A percentile compares a stretch with the other conserved stretches of the same genome.
Conservation (phyloP, 805 yeast species). For the Wickerhamomyces chaumierensis region DNA sequence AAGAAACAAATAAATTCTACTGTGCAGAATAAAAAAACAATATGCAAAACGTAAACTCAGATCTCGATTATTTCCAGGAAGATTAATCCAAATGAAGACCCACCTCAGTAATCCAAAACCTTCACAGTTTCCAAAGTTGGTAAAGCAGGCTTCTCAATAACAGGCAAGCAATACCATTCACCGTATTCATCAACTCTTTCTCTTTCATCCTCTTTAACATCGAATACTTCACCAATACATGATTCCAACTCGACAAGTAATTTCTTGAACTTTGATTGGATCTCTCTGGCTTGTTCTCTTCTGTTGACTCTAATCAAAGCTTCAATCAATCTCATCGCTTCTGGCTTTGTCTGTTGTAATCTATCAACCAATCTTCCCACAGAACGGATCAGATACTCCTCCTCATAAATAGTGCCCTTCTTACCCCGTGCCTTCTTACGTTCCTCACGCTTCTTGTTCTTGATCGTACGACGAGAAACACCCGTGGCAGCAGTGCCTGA, state of each 20-base stretch:
- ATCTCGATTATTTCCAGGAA: too few relatives aligned
- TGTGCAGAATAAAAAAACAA: too few relatives aligned
- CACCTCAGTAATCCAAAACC: slow-evolving; percentile 42
- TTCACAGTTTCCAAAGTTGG: slow-evolving; percentile 48
- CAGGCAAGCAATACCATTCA: slow-evolving; percentile 64
- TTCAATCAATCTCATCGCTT: slow-evolving; percentile 63
- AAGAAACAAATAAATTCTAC: too few relatives aligned
- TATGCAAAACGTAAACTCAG: too few relatives aligned
- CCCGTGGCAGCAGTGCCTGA: slow-evolving; percentile 95
- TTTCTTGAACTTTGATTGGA: slow-evolving; percentile 39
- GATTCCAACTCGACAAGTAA: slow-evolving; percentile 49
- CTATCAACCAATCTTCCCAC: slow-evolving; percentile 83
- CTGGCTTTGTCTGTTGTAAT: slow-evolving; percentile 59
- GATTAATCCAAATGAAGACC: too few relatives aligned
- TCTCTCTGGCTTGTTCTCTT: slow-evolving; percentile 71
- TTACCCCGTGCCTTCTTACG: slow-evolving; percentile 94
- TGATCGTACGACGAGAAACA: slow-evolving; percentile 83
- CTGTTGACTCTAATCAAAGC: slow-evolving; percentile 62
- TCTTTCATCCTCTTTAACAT: slow-evolving; percentile 73
- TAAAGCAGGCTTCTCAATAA: slow-evolving; percentile 60
- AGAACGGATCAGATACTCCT: slow-evolving; percentile 83
- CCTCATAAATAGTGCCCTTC: slow-evolving; percentile 96
- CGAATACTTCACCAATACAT: slow-evolving; percentile 67
- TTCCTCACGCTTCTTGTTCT: slow-evolving; percentile 90
- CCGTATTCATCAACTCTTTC: slow-evolving; percentile 88